Evolutionary conservation across 371 early-diverging fungal species (phyloP), one percentile per base, ranked within the genome.

Genomic region (Mucor indicus): DNA sequence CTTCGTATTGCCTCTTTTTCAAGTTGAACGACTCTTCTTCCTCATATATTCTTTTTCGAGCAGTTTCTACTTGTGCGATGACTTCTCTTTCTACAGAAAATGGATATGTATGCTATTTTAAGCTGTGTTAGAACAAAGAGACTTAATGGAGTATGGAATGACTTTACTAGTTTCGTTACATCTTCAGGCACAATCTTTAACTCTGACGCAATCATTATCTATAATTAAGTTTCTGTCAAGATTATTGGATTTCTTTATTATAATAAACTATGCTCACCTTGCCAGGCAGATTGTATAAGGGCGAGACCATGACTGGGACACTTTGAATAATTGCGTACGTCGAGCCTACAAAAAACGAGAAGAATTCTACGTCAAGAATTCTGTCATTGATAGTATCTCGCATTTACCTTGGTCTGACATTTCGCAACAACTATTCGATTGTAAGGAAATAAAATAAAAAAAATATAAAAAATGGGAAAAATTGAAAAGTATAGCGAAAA

Each of bases 291-390:
- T 51, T 64, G 36, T 75, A 79, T 15, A 64, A 73, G 15, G 75
- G 72, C 21, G 79, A 75, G 21, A 68, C 67, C 72, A 79, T 79
- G 23, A 76, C 60, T 20, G 79, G 79, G 12, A 79, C 64, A 59
- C 72, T 67, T 33, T 70, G 71, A 20, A 72, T 38, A 27, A 75
- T 60, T 32, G 79, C 60, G 57, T 79, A 79, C 20, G 62, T 71
- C 15, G 74, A 73, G n/a, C 73, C 73, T 73, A n/a, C n/a, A n/a
- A n/a, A n/a, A n/a, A n/a, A n/a, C n/a, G n/a, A n/a, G n/a, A n/a
- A n/a, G n/a, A n/a, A n/a, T n/a, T n/a, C n/a, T n/a, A n/a, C n/a
- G n/a, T n/a, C n/a, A n/a, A n/a, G n/a, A n/a, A n/a, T n/a, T n/a
- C n/a, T n/a, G n/a, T n/a, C n/a, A n/a, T n/a, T n/a, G n/a, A n/a